Evolutionary conservation across 192 early-diverging fungal species (phyloP).

Genomic region (Anaeromyces robustus): DNA sequence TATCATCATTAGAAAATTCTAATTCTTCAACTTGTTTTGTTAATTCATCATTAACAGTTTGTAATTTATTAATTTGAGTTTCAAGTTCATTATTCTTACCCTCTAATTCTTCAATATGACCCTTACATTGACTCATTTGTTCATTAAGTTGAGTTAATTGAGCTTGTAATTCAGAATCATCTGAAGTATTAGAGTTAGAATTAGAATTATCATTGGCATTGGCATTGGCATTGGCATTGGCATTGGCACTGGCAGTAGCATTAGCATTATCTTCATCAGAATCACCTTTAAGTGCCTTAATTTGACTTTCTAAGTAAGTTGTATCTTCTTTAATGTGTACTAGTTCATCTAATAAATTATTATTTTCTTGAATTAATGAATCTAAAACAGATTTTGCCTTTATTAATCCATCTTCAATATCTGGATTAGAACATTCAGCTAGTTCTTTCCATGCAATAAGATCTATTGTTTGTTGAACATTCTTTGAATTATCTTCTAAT

Average conservation of each 20-base stretch:
- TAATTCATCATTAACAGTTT: not conserved
- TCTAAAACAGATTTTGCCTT: not conserved
- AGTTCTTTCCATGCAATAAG: not conserved
- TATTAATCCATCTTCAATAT: not conserved
- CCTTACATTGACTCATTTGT: not conserved
- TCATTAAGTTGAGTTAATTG: not conserved
- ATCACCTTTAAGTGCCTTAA: not conserved
- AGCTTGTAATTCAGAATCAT: not conserved
- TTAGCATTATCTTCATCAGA: too few relatives aligned
- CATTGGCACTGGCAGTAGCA: not conserved
- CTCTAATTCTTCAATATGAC: not conserved
- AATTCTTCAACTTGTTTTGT: not conserved
- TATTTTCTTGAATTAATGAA: not conserved
- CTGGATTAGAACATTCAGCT: not conserved
- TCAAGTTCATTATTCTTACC: not conserved
- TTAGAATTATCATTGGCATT: too few relatives aligned
- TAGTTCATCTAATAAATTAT: not conserved
- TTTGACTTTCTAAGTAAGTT: not conserved
- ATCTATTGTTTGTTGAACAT: not conserved
- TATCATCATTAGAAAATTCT: not conserved
- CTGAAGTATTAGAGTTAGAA: not conserved
- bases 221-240: not conserved
- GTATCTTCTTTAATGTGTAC: not conserved
- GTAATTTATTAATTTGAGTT: not conserved
- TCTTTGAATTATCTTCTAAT: not conserved